Evolutionary conservation across 176 grass and related monocot species (phyloP).

Genomic region (Rhynchospora pubera): DNA sequence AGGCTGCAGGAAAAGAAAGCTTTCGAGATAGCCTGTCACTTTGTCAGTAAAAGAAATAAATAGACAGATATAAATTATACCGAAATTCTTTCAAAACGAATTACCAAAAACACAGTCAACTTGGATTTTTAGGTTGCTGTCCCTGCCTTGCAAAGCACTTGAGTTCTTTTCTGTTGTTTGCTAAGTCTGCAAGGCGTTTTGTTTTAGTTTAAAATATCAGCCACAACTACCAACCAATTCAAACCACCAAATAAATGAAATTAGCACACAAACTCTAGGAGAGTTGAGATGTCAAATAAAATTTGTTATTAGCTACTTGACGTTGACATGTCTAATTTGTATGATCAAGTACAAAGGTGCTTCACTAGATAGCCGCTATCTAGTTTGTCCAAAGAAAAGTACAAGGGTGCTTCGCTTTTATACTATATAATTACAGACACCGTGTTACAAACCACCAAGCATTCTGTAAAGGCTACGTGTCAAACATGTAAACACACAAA

Average conservation of each 20-base stretch:
- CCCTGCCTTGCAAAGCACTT: background rate
- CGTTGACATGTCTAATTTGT: background rate
- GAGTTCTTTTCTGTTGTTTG: background rate
- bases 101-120: background rate
- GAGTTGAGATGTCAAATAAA: background rate
- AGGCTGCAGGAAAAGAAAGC: background rate
- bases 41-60: background rate
- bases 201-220: background rate
- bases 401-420: background rate
- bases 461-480: background rate
- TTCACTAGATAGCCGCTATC: no score
- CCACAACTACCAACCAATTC: background rate
- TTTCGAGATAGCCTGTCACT: background rate
- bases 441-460: background rate
- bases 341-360: background rate
- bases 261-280: background rate
- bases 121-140: background rate
- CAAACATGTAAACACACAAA: background rate
- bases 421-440: slow-evolving; percentile 11
- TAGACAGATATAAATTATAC: background rate
- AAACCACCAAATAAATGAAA: background rate
- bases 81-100: background rate
- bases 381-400: no score
- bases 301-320: background rate
- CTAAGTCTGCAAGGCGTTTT: background rate